These are phyloP conservation scores for Flagelloscypha sp. DNA, from an alignment of 768 basidiomycete genomes.

Conservation along the genomic window DNA sequence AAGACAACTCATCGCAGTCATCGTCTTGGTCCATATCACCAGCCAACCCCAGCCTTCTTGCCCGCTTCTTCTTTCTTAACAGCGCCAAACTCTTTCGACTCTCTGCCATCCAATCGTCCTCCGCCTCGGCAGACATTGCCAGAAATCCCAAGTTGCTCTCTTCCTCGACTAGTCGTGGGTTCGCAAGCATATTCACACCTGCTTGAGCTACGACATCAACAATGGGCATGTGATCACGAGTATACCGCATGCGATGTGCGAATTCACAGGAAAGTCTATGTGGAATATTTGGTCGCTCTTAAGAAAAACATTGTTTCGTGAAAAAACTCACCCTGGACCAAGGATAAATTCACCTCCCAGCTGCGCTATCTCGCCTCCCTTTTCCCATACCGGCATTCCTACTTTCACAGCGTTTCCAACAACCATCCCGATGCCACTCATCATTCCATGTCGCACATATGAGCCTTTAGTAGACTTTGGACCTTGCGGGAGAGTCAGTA, in stretches of 20 bases:
- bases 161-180: not conserved
- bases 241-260: constrained; percentile 58
- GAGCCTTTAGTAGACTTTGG: constrained; percentile 39
- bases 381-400: constrained; percentile 77
- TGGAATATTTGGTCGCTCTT: constrained; percentile 4
- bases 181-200: constrained; percentile 24
- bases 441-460: constrained; percentile 58
- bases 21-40: too few species aligned
- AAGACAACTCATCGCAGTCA: too few species aligned
- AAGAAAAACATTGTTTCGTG: not conserved
- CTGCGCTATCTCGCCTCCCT: constrained; percentile 68
- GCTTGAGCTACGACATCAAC: constrained; percentile 43
- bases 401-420: constrained; percentile 60
- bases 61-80: too few species aligned
- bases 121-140: not conserved
- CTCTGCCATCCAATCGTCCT: constrained; percentile 1
- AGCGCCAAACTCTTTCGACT: too few species aligned
- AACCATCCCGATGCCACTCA: constrained; percentile 69
- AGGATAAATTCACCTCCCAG: constrained; percentile 75
- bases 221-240: constrained; percentile 51
- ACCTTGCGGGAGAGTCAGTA: too few species aligned
- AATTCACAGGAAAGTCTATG: constrained; percentile 41
- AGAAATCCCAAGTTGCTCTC: not conserved
- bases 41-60: too few species aligned
- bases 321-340: constrained; percentile 37